These are phyloP conservation scores for Coleophoma crateriformis DNA, from an alignment of 2,329 filamentous ascomycete species.

Conservation along the genomic window DNA sequence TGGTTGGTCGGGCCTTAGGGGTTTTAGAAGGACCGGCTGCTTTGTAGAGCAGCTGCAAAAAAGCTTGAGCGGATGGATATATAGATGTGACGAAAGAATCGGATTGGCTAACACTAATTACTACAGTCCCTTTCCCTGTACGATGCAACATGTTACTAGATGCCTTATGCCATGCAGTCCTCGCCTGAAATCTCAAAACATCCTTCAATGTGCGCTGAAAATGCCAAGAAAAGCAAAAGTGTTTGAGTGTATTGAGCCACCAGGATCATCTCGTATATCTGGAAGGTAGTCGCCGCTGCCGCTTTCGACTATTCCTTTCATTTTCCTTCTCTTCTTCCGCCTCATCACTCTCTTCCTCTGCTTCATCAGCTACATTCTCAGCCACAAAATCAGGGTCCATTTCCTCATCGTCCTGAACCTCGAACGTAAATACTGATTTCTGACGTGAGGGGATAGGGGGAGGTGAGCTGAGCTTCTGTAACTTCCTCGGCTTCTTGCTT, in stretches of 20 bases:
- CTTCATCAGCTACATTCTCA: background rate
- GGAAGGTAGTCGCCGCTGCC: background rate
- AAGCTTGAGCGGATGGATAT: no score
- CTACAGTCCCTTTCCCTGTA: no score
- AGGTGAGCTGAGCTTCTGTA: background rate
- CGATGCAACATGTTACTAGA: no score
- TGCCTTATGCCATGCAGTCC: no score
- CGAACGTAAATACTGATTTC: background rate
- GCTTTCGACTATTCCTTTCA: background rate
- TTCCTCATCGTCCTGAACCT: background rate
- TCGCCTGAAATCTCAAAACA: no score
- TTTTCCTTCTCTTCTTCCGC: background rate
- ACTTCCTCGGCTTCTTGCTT: constrained; percentile 7
- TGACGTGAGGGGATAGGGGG: background rate
- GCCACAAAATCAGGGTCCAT: background rate
- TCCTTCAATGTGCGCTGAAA: no score
- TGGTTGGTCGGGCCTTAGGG: constrained; percentile 65
- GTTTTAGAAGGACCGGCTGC: constrained; percentile 52
- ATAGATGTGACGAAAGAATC: no score
- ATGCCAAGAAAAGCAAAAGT: no score
- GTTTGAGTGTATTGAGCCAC: no score
- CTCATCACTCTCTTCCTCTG: background rate
- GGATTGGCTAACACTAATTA: no score
- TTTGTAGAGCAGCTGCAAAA: background rate
- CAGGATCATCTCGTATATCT: background rate